phyloP scores from a whole-genome alignment of 306 rosid genomes.

The Arachis hypogaea region DNA sequence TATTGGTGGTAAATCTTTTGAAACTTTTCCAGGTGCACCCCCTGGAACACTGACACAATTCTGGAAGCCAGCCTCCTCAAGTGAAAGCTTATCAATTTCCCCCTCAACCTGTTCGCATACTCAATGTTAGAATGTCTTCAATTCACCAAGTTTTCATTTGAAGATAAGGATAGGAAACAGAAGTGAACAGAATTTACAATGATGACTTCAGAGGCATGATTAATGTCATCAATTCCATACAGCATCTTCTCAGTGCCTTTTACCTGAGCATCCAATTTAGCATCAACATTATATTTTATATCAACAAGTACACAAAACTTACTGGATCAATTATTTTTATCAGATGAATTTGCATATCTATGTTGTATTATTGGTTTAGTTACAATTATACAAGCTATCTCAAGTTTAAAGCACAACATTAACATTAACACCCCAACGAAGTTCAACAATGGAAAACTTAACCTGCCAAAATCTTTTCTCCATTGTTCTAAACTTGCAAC shows the following conservation, averaged over 20 bases:
- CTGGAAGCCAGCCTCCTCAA: conserved; percentile 89
- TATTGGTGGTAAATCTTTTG: conserved; percentile 66
- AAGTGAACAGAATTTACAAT: conserved; percentile 56
- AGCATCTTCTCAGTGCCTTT: conserved; percentile 70
- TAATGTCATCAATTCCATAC: conserved; percentile 85
- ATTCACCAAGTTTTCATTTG: conserved; percentile 27
- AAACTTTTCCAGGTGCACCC: conserved; percentile 79
- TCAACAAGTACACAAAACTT: conserved; percentile 22
- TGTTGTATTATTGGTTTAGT: conserved; percentile 14
- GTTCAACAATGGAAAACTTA: conserved; percentile 40
- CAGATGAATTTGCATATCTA: neutral
- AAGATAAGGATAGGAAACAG: conserved; percentile 17
- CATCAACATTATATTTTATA: conserved; percentile 32
- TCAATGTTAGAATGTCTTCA: conserved; percentile 21
- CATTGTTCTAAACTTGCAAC: conserved; percentile 82
- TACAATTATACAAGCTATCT: conserved; percentile 10
- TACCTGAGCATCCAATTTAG: conserved; percentile 58
- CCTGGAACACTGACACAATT: conserved; percentile 91
- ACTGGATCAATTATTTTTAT: conserved; percentile 4
- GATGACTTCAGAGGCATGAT: conserved; percentile 65
- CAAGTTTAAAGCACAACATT: conserved; percentile 30
- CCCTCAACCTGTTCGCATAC: conserved; percentile 78
- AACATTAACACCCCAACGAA: conserved; percentile 24
- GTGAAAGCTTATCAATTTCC: conserved; percentile 90
- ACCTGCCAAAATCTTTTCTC: conserved; percentile 93